phyloP scores from a whole-genome alignment of 257 asterid genomes.

The Fraxinus pennsylvanica region DNA sequence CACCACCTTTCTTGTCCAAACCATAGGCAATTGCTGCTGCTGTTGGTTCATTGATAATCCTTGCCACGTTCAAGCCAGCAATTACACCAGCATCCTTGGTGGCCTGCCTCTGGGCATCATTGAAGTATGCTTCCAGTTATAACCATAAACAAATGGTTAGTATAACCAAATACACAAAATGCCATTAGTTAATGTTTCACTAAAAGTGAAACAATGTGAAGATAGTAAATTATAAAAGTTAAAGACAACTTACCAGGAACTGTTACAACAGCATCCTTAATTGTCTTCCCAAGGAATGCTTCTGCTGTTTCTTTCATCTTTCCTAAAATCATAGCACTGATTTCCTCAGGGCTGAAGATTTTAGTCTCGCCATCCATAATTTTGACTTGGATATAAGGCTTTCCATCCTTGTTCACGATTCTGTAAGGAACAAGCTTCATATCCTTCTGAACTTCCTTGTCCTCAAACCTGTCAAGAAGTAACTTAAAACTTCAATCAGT shows the following conservation, averaged over 20 bases:
- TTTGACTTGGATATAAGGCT: conserved; percentile 84
- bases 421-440: conserved; percentile 87
- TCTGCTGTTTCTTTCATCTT: conserved; percentile 97
- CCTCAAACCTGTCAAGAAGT: conserved; percentile 64
- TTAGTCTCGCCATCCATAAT: conserved; percentile 79
- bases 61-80: conserved; percentile 89
- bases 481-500: neutral
- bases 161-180: neutral
- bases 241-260: conserved; percentile 68
- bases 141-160: neutral
- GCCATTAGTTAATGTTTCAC: neutral
- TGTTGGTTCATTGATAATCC: conserved; percentile 94
- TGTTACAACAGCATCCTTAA: conserved; percentile 90
- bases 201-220: neutral
- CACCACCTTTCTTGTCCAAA: conserved; percentile 88
- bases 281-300: conserved; percentile 87
- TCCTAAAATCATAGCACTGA: conserved; percentile 86
- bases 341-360: conserved; percentile 93
- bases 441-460: conserved; percentile 88
- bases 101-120: conserved; percentile 97
- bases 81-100: conserved; percentile 90
- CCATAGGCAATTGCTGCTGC: conserved; percentile 98
- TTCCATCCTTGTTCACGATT: conserved; percentile 85
- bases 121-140: conserved; percentile 71
- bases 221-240: neutral